phyloP scores from a whole-genome alignment of 495 filamentous ascomycete genomes.

The Penicillium macrosclerotiorum region DNA sequence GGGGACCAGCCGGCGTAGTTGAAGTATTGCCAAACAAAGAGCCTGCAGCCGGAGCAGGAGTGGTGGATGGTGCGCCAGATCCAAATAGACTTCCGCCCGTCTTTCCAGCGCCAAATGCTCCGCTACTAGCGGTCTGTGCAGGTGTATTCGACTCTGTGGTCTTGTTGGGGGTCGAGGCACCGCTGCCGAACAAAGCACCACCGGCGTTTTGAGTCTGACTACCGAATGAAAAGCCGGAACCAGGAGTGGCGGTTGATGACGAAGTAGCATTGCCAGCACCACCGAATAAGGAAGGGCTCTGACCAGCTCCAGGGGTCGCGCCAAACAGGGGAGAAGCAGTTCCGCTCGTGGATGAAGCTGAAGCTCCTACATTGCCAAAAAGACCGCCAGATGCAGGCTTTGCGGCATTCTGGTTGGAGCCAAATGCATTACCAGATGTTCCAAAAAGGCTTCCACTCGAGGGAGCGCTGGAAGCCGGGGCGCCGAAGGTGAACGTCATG shows the following conservation, averaged over 20 bases:
- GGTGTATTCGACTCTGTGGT: conserved; percentile 33
- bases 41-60: conserved; percentile 36
- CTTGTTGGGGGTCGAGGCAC: conserved; percentile 40
- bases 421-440: conserved; percentile 32
- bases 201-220: conserved; percentile 24
- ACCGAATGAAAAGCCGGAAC: conserved; percentile 45
- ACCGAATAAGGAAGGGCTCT: conserved; percentile 36
- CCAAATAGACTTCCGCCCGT: conserved; percentile 38
- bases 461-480: conserved; percentile 32
- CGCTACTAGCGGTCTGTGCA: conserved; percentile 32
- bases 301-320: conserved; percentile 20
- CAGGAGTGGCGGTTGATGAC: conserved; percentile 14
- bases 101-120: conserved; percentile 50
- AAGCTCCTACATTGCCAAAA: conserved; percentile 47
- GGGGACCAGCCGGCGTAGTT: conserved; percentile 64
- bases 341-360: conserved; percentile 33
- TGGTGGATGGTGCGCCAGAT: conserved; percentile 28
- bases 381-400: conserved; percentile 31
- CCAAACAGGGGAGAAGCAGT: conserved; percentile 36
- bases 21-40: conserved; percentile 50
- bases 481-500: conserved; percentile 41
- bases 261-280: conserved; percentile 19
- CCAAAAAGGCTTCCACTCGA: conserved; percentile 41
- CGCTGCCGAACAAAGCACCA: conserved; percentile 25
- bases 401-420: conserved; percentile 29